Percentiles rank a stretch among this genome's conserved stretches.
Conservation (phyloP, 108 stramenopile genomes). For the Asterionellopsis glacialis region DNA sequence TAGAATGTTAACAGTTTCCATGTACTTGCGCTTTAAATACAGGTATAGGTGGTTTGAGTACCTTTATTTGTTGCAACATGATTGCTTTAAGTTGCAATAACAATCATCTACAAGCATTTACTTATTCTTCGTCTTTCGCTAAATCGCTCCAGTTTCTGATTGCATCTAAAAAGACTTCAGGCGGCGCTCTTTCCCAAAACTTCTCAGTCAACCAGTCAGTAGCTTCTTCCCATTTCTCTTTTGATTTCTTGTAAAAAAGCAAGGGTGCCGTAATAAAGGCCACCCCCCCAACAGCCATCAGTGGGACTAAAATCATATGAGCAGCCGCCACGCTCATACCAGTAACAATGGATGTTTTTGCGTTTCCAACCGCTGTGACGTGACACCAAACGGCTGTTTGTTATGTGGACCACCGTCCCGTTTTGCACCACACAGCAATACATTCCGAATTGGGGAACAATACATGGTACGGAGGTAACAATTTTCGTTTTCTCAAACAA, state of each 20-base stretch:
- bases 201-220: conserved; percentile 37
- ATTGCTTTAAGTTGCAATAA: too few species aligned
- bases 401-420: background rate
- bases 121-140: background rate
- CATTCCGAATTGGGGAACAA: conserved; percentile 10
- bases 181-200: conserved; percentile 35
- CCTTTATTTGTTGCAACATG: too few species aligned
- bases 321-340: conserved; percentile 25
- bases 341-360: conserved; percentile 24
- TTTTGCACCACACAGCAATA: conserved; percentile 11
- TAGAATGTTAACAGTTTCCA: too few species aligned
- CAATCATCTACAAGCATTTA: too few species aligned
- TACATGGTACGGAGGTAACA: conserved; percentile 10
- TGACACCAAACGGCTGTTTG: conserved; percentile 27
- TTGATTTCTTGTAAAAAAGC: conserved; percentile 38
- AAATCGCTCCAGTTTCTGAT: conserved; percentile 31
- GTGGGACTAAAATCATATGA: conserved; percentile 36
- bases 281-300: conserved; percentile 34
- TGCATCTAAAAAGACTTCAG: conserved; percentile 27
- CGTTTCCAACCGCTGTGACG: conserved; percentile 45
- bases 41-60: too few species aligned
- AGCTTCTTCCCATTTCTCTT: conserved; percentile 27
- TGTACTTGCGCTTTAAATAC: too few species aligned
- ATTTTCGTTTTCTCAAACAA: conserved; percentile 1
- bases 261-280: conserved; percentile 40